Evolutionary conservation across 2,329 filamentous ascomycete species (phyloP), one percentile per base, ranked within the genome.

Genomic region (Fusarium pseudoanthophilum): DNA sequence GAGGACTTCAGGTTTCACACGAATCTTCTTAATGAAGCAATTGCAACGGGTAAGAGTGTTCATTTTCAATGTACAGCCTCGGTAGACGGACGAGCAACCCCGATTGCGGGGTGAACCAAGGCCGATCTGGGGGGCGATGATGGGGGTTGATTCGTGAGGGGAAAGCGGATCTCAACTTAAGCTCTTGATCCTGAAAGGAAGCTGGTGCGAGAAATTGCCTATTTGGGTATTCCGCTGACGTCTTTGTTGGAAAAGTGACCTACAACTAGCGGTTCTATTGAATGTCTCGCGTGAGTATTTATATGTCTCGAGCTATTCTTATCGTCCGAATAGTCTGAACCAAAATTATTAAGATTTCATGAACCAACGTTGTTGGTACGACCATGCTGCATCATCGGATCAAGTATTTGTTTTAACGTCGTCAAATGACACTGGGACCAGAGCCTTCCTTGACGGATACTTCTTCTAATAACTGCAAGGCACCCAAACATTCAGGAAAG

Each of bases 71-170:
- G 55, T 51, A 61, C 39, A 69, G 74, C 73, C 73, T 76, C 73
- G 73, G 73, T 63, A 76, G 61, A 46, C 58, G 56, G 68, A 72
- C 60, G 63, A 39, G 46, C 55, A 73, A 73, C 64, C 66, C 65
- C 72, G 60, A 68, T 73, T 75, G 73, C 73, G 73, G 73, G 73
- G 73, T 62, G 69, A 65, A 32, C 42, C 52, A 30, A 51, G 37
- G 60, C 58, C 53, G 70, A 74, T 75, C 67, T 64, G 67, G 73
- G 67, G 66, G 58, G 37, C 46, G 51, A 62, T 60, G 60, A 70
- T 74, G 69, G 60, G 56, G 60, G 45, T 53, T 61, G 15, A 65
- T 64, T 61, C 52, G 71, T 74, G 72, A 75, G 72, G 72, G 72
- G 69, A 67, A 73, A 67, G 72, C 71, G 71, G 71, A 73, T 63